Percentiles rank a stretch among this genome's conserved stretches.
Evolutionary conservation across 1,139 yeast species (phyloP).

Genomic region (Scheffersomyces titani): DNA sequence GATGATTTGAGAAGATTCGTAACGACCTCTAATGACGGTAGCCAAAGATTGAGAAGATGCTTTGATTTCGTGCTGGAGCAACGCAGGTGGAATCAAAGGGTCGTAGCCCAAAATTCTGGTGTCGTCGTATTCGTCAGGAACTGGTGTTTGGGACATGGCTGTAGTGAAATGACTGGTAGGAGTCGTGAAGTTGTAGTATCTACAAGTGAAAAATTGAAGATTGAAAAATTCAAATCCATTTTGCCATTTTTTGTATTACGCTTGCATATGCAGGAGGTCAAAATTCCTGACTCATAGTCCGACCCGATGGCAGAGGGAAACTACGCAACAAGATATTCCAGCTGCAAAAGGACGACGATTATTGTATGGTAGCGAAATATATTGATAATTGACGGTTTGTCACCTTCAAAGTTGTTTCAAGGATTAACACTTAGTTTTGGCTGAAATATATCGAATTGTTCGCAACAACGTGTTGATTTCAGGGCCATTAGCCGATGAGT

Average conservation of each 20-base stretch:
- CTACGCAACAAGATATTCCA: not conserved
- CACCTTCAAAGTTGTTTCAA: not conserved
- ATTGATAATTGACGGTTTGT: not conserved
- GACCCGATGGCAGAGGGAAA: not conserved
- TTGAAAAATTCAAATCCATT: not conserved
- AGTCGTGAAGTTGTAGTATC: not conserved
- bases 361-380: too few relatives aligned
- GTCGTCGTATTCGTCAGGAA: conserved; percentile 80
- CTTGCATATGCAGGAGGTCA: not conserved
- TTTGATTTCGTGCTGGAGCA: conserved; percentile 76
- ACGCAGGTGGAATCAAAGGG: conserved; percentile 87
- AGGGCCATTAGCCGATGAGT: not conserved
- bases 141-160: conserved; percentile 49
- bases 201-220: not conserved
- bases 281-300: not conserved
- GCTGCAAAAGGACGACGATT: not conserved
- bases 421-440: not conserved
- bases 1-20: conserved; percentile 70
- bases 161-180: not conserved
- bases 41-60: conserved; percentile 61
- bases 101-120: conserved; percentile 88
- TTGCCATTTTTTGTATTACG: not conserved
- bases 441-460: not conserved
- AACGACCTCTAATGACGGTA: conserved; percentile 77
- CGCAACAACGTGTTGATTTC: not conserved